Percentiles rank a stretch among this genome's conserved stretches.
phyloP scores from a whole-genome alignment of 2,329 filamentous ascomycete genomes.

The Trichoderma endophyticum region DNA sequence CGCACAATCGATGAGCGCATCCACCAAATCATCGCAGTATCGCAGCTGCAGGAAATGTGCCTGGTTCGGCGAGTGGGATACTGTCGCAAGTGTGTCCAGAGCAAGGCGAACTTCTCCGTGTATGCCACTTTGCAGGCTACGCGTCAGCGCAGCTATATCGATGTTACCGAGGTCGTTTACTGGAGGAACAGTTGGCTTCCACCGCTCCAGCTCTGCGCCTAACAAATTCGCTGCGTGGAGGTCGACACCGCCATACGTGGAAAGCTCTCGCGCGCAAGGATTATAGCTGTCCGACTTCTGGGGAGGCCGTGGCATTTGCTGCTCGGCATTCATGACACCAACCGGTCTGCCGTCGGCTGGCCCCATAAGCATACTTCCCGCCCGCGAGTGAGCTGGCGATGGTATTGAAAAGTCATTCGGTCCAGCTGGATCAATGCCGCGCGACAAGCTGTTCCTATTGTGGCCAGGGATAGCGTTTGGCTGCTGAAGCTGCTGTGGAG shows the following conservation, averaged over 20 bases:
- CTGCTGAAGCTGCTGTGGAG: conserved; percentile 23
- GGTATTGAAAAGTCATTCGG: conserved; percentile 43
- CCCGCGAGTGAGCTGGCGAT: conserved; percentile 43
- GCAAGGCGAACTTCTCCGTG: conserved; percentile 86
- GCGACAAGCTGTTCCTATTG: conserved; percentile 32
- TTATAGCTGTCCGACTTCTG: conserved; percentile 52
- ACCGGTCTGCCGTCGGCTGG: conserved; percentile 33
- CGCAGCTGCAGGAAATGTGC: conserved; percentile 65
- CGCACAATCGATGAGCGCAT: conserved; percentile 84
- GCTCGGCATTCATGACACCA: conserved; percentile 26
- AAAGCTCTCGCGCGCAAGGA: conserved; percentile 52
- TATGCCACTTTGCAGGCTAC: conserved; percentile 86
- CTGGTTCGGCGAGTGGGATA: conserved; percentile 60
- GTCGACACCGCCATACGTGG: conserved; percentile 69
- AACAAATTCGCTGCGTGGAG: conserved; percentile 62
- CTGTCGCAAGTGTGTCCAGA: conserved; percentile 73
- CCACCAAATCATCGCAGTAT: conserved; percentile 82
- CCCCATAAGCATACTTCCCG: conserved; percentile 42
- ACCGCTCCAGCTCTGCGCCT: conserved; percentile 62
- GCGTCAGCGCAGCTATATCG: conserved; percentile 84
- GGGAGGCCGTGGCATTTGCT: conserved; percentile 37
- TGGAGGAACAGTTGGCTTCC: conserved; percentile 71
- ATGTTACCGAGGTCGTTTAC: conserved; percentile 80
- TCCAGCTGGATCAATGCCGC: conserved; percentile 43
- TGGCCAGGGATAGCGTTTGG: conserved; percentile 1